Evolutionary conservation across 108 stramenopile genomes (phyloP).

Genomic region (Nitzschia sp.): DNA sequence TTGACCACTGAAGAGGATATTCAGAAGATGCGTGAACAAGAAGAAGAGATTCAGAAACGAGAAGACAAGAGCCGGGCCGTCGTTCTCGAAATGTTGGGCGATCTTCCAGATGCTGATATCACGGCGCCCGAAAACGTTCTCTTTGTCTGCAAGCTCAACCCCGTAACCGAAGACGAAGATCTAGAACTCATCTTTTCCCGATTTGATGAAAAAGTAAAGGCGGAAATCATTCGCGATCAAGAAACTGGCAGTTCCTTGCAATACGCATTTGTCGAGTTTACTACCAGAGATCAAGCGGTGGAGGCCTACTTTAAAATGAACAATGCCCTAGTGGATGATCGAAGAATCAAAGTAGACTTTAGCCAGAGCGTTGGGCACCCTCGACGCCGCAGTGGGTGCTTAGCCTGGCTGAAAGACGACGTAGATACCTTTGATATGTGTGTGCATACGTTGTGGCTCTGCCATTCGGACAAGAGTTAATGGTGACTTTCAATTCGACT

Average conservation of each 20-base stretch:
- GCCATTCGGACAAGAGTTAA: no score
- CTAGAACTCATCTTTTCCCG: constrained; percentile 96
- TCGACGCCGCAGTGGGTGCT: no score
- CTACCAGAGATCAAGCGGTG: constrained; percentile 77
- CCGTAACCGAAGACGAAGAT: constrained; percentile 96
- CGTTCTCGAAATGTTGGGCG: constrained; percentile 98
- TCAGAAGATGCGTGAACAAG: constrained; percentile 45
- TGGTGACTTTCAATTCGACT: no score
- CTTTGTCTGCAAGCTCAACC: constrained; percentile 99
- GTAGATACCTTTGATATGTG: no score
- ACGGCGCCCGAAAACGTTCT: constrained; percentile 96
- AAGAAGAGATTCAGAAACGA: constrained; percentile 53
- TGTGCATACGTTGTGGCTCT: no score
- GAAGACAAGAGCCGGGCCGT: constrained; percentile 93
- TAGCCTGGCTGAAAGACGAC: no score
- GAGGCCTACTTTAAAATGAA: constrained; percentile 99
- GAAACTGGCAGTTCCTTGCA: constrained; percentile 94
- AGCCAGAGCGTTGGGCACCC: constrained; percentile 98
- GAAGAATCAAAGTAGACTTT: constrained; percentile 97
- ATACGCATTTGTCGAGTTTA: constrained; percentile 98
- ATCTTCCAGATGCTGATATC: constrained; percentile 80
- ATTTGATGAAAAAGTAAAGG: constrained; percentile 83
- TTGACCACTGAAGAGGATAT: constrained; percentile 42
- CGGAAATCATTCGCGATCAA: constrained; percentile 94
- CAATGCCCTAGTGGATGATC: constrained; percentile 97